A percentile compares a stretch with the other conserved stretches of the same genome.
phyloP scores from a whole-genome alignment of 805 yeast species.

The Metschnikowia shivogae region DNA sequence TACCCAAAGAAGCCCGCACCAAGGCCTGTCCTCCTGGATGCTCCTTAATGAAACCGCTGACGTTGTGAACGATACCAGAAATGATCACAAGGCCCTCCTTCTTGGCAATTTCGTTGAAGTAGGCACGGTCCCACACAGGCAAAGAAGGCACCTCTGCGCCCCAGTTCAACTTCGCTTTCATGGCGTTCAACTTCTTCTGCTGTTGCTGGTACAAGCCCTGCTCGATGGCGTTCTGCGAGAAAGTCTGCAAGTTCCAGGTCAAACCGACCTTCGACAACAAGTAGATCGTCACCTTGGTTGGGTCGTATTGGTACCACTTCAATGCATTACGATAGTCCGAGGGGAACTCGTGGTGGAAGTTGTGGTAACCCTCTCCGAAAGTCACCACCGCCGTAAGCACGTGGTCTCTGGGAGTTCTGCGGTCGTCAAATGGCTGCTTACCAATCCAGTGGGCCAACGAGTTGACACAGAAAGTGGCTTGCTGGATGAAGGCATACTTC shows the following conservation, averaged over 20 bases:
- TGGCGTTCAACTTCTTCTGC: conserved; percentile 69
- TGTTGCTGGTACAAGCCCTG: conserved; percentile 81
- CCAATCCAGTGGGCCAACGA: conserved; percentile 87
- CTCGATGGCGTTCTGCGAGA: conserved; percentile 75
- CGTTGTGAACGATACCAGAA: conserved; percentile 78
- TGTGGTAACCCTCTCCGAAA: conserved; percentile 87
- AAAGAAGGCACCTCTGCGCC: conserved; percentile 62
- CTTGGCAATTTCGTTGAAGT: conserved; percentile 50
- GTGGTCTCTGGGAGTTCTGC: conserved; percentile 84
- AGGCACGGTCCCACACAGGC: conserved; percentile 71
- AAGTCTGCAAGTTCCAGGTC: conserved; percentile 69
- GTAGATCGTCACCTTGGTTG: conserved; percentile 66
- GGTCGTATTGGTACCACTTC: conserved; percentile 85
- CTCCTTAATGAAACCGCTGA: conserved; percentile 60
- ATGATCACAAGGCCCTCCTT: conserved; percentile 62
- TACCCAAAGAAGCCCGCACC: conserved; percentile 66
- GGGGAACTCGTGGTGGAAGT: conserved; percentile 89
- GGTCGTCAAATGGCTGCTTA: conserved; percentile 79
- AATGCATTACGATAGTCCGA: conserved; percentile 84
- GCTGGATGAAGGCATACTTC: conserved; percentile 69
- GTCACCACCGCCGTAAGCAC: conserved; percentile 76
- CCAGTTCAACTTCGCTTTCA: conserved; percentile 65
- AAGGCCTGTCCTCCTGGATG: conserved; percentile 86
- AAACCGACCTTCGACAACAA: conserved; percentile 59
- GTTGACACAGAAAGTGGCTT: conserved; percentile 83